phyloP scores from a whole-genome alignment of 306 rosid species.

The Glycine soja region DNA sequence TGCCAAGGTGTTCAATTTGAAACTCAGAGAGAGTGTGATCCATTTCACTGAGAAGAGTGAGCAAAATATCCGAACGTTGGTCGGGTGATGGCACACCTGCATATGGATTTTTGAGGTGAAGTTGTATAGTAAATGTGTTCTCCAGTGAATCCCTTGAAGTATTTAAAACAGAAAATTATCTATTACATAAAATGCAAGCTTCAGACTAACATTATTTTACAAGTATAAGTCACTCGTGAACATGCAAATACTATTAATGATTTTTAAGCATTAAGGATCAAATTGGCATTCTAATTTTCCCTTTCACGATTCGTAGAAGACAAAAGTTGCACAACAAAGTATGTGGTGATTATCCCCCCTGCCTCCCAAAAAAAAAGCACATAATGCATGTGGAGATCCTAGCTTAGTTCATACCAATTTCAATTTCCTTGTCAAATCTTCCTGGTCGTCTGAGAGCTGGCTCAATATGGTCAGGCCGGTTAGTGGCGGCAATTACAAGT shows the following conservation, averaged over 20 bases:
- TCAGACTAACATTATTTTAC: background rate
- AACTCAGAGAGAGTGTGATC: slow-evolving; percentile 69
- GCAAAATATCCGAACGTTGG: slow-evolving; percentile 75
- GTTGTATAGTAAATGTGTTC: slow-evolving; percentile 14
- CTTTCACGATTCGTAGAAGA: slow-evolving; percentile 7
- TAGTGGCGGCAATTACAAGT: slow-evolving; percentile 89
- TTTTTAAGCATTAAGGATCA: slow-evolving; percentile 17
- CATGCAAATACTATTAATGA: slow-evolving; percentile 16
- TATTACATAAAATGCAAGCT: slow-evolving; percentile 23
- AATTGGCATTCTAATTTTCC: slow-evolving; percentile 3
- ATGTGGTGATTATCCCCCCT: background rate
- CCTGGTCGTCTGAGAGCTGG: slow-evolving; percentile 96
- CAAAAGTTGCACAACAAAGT: slow-evolving; percentile 21
- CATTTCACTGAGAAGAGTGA: slow-evolving; percentile 70
- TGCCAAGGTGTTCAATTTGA: slow-evolving; percentile 81
- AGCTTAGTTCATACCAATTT: slow-evolving; percentile 66
- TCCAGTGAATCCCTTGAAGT: slow-evolving; percentile 26
- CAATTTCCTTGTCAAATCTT: slow-evolving; percentile 92
- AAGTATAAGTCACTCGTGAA: slow-evolving; percentile 20
- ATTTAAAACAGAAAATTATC: slow-evolving; percentile 23
- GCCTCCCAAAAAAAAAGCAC: background rate
- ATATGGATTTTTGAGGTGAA: slow-evolving; percentile 41
- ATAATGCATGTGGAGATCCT: slow-evolving; percentile 22
- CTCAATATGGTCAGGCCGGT: slow-evolving; percentile 83
- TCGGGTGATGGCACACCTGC: slow-evolving; percentile 89